A percentile compares a stretch with the other conserved stretches of the same genome.
Evolutionary conservation across 306 rosid species (phyloP).

Genomic region (Citrullus colocynthis): DNA sequence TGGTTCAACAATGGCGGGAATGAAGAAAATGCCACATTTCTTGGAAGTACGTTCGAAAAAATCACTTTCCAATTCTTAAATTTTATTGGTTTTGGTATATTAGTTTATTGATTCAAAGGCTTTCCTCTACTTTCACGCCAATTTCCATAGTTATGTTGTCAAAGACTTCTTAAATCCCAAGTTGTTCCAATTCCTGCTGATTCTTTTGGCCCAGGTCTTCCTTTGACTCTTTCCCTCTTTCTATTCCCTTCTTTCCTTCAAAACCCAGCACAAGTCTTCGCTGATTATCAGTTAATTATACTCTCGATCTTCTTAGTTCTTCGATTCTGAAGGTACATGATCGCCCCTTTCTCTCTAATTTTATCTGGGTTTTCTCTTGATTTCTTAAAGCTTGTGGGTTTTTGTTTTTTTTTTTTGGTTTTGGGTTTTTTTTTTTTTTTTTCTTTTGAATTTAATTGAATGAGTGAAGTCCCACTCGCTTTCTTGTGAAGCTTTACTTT

Average conservation of each 20-base stretch:
- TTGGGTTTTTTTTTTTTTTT: no score
- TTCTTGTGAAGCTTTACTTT: background rate
- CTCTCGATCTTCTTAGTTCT: background rate
- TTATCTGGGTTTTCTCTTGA: background rate
- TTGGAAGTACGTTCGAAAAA: background rate
- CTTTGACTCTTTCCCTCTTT: conserved; percentile 6
- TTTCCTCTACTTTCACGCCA: conserved; percentile 1
- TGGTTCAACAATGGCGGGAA: conserved; percentile 2
- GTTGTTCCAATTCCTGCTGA: background rate
- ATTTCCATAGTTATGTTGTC: background rate
- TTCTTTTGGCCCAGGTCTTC: conserved; percentile 1
- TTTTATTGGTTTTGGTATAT: background rate
- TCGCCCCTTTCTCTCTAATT: background rate
- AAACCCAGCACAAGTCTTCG: background rate
- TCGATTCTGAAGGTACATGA: background rate
- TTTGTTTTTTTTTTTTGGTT: no score
- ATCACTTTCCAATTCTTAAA: background rate
- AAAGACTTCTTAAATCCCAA: background rate
- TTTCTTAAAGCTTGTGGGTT: background rate
- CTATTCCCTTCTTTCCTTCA: background rate
- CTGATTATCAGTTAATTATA: background rate
- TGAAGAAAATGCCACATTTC: background rate
- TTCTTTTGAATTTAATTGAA: no score
- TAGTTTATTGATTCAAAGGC: background rate
- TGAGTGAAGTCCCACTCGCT: background rate